phyloP scores from a whole-genome alignment of 345 rosid species.

The Eucalyptus marginata region DNA sequence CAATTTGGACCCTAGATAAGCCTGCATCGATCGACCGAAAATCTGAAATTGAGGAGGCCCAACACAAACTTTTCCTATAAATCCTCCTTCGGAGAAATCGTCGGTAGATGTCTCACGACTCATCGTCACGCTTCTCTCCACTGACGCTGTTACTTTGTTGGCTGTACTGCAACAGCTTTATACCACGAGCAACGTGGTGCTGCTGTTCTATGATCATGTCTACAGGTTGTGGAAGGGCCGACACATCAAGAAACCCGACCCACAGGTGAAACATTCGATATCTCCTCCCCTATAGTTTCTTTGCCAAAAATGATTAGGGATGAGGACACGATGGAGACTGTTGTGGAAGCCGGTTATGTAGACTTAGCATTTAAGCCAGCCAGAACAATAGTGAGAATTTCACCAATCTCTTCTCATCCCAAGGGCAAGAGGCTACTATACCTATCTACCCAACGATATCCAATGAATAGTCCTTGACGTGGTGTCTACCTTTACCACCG shows the following conservation, averaged over 20 bases:
- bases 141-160: background rate
- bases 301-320: background rate
- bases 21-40: background rate
- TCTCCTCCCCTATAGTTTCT: background rate
- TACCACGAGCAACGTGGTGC: slow-evolving; percentile 55
- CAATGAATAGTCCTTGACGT: accelerated
- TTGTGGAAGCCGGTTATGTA: accelerated
- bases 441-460: accelerated
- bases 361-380: too few species aligned
- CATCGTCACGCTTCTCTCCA: background rate
- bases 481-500: accelerated
- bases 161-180: slow-evolving; percentile 37
- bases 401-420: too few species aligned
- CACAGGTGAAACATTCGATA: slow-evolving; percentile 1
- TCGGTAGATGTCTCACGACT: background rate
- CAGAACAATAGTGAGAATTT: too few species aligned
- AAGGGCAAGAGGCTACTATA: accelerated
- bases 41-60: background rate
- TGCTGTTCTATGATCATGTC: slow-evolving; percentile 60
- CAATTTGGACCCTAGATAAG: background rate
- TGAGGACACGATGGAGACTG: too few species aligned
- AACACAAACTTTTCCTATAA: background rate
- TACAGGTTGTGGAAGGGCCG: slow-evolving; percentile 25
- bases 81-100: background rate
- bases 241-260: background rate